Conservation (phyloP, 1,139 yeast species). For the Hansenula sp. region DNA sequence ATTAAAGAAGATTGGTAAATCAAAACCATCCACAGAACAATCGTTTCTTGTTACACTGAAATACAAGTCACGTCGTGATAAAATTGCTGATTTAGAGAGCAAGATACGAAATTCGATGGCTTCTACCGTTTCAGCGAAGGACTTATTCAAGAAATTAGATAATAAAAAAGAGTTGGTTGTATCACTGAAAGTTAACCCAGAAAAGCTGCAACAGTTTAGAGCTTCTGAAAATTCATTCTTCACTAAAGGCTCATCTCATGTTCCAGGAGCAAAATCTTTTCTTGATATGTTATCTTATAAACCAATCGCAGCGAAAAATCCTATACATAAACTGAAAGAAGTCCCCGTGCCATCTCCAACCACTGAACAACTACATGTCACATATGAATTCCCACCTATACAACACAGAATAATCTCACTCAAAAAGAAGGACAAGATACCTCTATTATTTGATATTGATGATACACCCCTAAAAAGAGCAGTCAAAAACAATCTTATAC, state of each 20-base stretch:
- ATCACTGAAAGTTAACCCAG: constrained; percentile 21
- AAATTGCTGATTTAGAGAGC: constrained; percentile 31
- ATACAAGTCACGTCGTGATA: constrained; percentile 15
- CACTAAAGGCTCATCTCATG: constrained; percentile 7
- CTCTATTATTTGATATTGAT: no score
- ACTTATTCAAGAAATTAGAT: constrained; percentile 27
- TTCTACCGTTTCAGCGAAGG: constrained; percentile 30
- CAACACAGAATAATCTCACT: constrained; percentile 8
- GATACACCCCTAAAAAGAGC: no score
- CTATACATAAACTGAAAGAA: constrained; percentile 17
- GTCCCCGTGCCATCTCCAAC: constrained; percentile 10
- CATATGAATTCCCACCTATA: constrained; percentile 2
- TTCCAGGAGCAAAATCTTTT: constrained; percentile 7
- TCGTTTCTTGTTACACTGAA: constrained; percentile 15
- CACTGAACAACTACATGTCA: constrained; percentile 13
- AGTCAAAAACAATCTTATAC: no score
- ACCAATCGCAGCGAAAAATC: constrained; percentile 6
- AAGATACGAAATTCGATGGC: constrained; percentile 23
- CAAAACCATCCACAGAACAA: neutral
- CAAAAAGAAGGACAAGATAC: constrained; percentile 3
- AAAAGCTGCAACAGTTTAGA: constrained; percentile 9
- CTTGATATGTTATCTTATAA: constrained; percentile 7
- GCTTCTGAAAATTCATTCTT: constrained; percentile 7
- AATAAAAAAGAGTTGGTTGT: constrained; percentile 18
- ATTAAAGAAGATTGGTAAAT: neutral